Evolutionary conservation across 2,329 filamentous ascomycete species (phyloP).

Genomic region (Neospermospora avenae): DNA sequence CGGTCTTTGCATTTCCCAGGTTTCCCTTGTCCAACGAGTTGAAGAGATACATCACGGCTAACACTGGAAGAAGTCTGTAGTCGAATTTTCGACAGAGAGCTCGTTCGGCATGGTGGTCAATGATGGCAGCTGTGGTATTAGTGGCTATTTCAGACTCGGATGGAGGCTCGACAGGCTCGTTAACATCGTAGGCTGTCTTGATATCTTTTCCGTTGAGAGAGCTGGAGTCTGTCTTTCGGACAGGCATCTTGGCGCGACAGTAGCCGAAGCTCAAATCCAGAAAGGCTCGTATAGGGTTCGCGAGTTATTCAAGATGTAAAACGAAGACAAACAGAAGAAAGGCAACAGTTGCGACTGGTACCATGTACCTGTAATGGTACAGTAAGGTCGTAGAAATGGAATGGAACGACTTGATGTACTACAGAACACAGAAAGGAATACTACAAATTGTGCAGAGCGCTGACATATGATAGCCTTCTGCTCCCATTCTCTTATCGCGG

Average conservation of each 20-base stretch:
- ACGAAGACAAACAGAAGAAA: neutral
- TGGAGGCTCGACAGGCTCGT: constrained; percentile 12
- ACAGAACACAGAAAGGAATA: neutral
- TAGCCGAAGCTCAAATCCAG: neutral
- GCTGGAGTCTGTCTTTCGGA: constrained; percentile 28
- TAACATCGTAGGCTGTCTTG: constrained; percentile 11
- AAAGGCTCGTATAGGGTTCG: neutral
- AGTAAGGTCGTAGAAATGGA: neutral
- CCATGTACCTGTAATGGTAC: neutral
- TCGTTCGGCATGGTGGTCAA: constrained; percentile 46
- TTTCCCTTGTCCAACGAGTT: constrained; percentile 50
- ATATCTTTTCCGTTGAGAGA: constrained; percentile 16
- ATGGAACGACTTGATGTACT: neutral
- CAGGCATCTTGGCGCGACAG: constrained; percentile 5
- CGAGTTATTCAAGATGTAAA: neutral
- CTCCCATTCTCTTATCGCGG: constrained; percentile 5
- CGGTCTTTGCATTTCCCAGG: constrained; percentile 55
- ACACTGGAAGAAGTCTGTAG: constrained; percentile 49
- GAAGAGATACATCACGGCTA: constrained; percentile 52
- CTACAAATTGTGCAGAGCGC: neutral
- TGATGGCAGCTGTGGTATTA: constrained; percentile 19
- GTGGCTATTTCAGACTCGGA: constrained; percentile 8
- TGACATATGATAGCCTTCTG: neutral
- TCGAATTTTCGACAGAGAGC: constrained; percentile 54
- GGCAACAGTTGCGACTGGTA: neutral